A percentile compares a stretch with the other conserved stretches of the same genome.
These are phyloP conservation scores for Dendrobium catenatum DNA, from an alignment of 106 monocot genomes.

Conservation along the genomic window DNA sequence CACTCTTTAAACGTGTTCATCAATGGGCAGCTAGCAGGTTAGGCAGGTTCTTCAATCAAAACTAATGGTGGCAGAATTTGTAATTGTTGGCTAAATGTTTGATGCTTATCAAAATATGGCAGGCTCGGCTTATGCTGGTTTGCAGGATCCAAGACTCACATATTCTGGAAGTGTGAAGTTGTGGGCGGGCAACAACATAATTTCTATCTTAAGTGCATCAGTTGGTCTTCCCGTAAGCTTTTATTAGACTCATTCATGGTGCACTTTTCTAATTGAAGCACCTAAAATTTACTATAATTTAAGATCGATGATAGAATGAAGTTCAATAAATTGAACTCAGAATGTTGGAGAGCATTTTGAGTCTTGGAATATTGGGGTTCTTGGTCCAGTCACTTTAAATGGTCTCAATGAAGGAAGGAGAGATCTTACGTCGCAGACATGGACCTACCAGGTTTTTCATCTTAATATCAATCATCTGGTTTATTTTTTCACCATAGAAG, in stretches of 20 bases:
- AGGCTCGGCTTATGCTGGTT: conserved; percentile 87
- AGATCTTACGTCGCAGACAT: conserved; percentile 89
- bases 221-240: conserved; percentile 84
- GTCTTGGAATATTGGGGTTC: conserved; percentile 90
- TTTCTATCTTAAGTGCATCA: conserved; percentile 78
- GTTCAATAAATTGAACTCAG: conserved; percentile 19
- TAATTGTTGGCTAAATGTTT: neutral
- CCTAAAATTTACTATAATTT: neutral
- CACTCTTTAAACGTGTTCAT: conserved; percentile 66
- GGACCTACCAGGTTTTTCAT: conserved; percentile 59
- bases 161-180: conserved; percentile 65
- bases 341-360: conserved; percentile 90
- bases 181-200: conserved; percentile 79
- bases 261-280: neutral
- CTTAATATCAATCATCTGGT: neutral
- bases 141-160: conserved; percentile 78
- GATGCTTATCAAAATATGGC: neutral
- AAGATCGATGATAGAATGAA: neutral
- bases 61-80: neutral
- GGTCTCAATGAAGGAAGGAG: conserved; percentile 86
- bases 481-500: neutral
- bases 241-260: neutral
- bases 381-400: conserved; percentile 79
- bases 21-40: conserved; percentile 56
- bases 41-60: neutral